Evolutionary conservation across 805 yeast species (phyloP).

Genomic region (Starmerella bombi): DNA sequence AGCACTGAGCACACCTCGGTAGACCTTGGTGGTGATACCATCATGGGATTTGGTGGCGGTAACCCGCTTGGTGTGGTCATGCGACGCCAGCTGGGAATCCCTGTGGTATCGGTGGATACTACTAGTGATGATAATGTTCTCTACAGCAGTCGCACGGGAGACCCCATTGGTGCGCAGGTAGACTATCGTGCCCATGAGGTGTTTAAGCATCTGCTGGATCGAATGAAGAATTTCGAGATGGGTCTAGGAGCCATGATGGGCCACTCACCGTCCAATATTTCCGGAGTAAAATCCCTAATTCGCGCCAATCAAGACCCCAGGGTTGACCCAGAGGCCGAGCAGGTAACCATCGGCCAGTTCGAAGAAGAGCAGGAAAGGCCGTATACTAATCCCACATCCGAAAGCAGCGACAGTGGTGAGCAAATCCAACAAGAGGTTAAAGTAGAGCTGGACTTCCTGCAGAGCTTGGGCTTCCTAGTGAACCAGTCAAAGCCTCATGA

Average conservation of each 20-base stretch:
- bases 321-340: constrained; percentile 24
- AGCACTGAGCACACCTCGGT: constrained; percentile 21
- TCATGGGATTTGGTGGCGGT: constrained; percentile 32
- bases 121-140: constrained; percentile 21
- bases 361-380: constrained; percentile 29
- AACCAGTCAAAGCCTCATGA: constrained; percentile 4
- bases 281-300: constrained; percentile 30
- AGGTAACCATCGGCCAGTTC: constrained; percentile 28
- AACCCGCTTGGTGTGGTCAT: constrained; percentile 32
- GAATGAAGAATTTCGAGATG: constrained; percentile 27
- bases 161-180: constrained; percentile 22
- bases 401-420: constrained; percentile 13
- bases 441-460: constrained; percentile 24
- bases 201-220: constrained; percentile 29
- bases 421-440: constrained; percentile 20
- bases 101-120: constrained; percentile 28
- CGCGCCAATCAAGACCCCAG: constrained; percentile 30
- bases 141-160: constrained; percentile 27
- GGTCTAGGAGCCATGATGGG: constrained; percentile 17
- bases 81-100: constrained; percentile 32
- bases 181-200: constrained; percentile 27
- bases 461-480: constrained; percentile 22
- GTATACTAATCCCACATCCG: constrained; percentile 15
- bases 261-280: constrained; percentile 19
- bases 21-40: constrained; percentile 32